Conservation (phyloP, 805 yeast species). For the Yamadazyma philogaea region DNA sequence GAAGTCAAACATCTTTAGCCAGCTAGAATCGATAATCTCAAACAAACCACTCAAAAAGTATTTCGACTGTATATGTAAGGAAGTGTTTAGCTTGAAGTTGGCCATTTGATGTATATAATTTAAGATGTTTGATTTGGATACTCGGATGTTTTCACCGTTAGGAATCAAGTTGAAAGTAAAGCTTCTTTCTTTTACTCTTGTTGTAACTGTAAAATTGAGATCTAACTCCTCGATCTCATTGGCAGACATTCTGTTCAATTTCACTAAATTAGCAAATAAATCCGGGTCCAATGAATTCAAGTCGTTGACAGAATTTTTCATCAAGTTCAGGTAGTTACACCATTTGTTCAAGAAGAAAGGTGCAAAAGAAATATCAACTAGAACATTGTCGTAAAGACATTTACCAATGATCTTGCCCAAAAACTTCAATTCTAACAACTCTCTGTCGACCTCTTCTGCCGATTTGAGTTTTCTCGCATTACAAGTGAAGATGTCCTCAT, state of each 20-base stretch:
- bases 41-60: slow-evolving; percentile 69
- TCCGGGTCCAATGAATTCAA: slow-evolving; percentile 66
- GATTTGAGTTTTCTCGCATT: slow-evolving; percentile 28
- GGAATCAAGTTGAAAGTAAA: slow-evolving; percentile 57
- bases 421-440: slow-evolving; percentile 47
- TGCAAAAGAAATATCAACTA: slow-evolving; percentile 81
- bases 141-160: slow-evolving; percentile 55
- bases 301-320: slow-evolving; percentile 73
- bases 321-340: slow-evolving; percentile 41
- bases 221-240: slow-evolving; percentile 58
- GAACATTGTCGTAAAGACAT: slow-evolving; percentile 77
- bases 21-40: slow-evolving; percentile 61
- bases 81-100: slow-evolving; percentile 69
- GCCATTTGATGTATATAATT: slow-evolving; percentile 77
- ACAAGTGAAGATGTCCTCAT: slow-evolving; percentile 48
- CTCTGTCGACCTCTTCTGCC: slow-evolving; percentile 21
- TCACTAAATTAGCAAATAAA: slow-evolving; percentile 60
- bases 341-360: slow-evolving; percentile 76
- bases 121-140: slow-evolving; percentile 57
- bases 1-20: slow-evolving; percentile 86
- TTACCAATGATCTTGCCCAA: slow-evolving; percentile 85
- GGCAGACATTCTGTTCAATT: slow-evolving; percentile 53
- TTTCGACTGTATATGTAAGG: slow-evolving; percentile 55
- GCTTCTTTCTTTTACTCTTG: slow-evolving; percentile 36
- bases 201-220: slow-evolving; percentile 63